Evolutionary conservation across 176 grass and related monocot species (phyloP), one percentile per base, ranked within the genome.

Genomic region (Aegilops longissima): DNA sequence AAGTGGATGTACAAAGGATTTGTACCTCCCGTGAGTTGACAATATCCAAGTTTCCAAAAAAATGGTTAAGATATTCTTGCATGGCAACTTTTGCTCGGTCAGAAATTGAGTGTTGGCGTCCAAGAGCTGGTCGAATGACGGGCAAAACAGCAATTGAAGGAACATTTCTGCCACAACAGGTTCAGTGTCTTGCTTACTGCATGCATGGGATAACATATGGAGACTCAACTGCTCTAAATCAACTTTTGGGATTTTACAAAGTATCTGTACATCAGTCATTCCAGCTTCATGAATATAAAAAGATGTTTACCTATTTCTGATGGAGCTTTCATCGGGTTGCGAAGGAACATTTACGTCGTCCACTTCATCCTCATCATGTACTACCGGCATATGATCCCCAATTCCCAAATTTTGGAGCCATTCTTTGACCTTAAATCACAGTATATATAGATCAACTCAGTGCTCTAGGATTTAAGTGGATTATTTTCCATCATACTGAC

Each of bases 361-460:
- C 36, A 82, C 86, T 86, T 98, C 97, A 94, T 98, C 97, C 21
- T 96, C 97, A 83, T 96, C 97, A 86, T 98, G 93, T 76, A 93
- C 89, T 80, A 94, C 89, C 61, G 86, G 87, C 88, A 94, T 89
- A 89, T 98, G 82, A 31, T 98, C 96, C 67, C 96, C 93, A 58
- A 98, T 73, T 85, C 96, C 96, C 31, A 98, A 86, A 93, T 96
- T 98, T 88, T 98, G 96, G 70, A 98, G 90, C 96, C 93, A 98
- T 83, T 98, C 96, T 95, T 98, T 98, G 74, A 96, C 92, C 96
- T 98, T 95, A 29, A 88, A 38, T 63, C 12, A 29, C 38, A 88
- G n/a, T 70, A 81, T 76, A 75, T 17, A 77, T 36, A 83, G 84
- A 9, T 76, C 27, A 83, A 63, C 16, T 91, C 31, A 5, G 31